A percentile compares a stretch with the other conserved stretches of the same genome.
These are phyloP conservation scores for Podospora australis DNA, from an alignment of 495 filamentous ascomycete genomes.

Conservation along the genomic window DNA sequence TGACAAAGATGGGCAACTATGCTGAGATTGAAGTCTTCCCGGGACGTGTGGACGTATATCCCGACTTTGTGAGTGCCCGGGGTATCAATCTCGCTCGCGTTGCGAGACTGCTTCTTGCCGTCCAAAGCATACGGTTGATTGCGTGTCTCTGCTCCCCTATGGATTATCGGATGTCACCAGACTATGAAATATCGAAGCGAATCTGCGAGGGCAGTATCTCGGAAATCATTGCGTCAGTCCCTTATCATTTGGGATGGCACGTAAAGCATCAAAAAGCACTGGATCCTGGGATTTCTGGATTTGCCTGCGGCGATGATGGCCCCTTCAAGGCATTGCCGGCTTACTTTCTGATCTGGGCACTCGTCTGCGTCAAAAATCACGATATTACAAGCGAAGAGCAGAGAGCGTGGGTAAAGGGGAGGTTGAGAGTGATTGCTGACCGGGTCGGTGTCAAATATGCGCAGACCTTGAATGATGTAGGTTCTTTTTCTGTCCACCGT, in stretches of 20 bases:
- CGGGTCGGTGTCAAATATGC: slow-evolving; percentile 41
- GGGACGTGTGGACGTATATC: slow-evolving; percentile 46
- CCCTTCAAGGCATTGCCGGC: slow-evolving; percentile 38
- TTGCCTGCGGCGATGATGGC: slow-evolving; percentile 34
- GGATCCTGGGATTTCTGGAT: slow-evolving; percentile 19
- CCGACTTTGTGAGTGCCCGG: slow-evolving; percentile 40
- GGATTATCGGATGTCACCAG: slow-evolving; percentile 46
- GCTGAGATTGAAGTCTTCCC: slow-evolving; percentile 40
- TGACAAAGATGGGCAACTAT: slow-evolving; percentile 28
- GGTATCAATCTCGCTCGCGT: slow-evolving; percentile 40
- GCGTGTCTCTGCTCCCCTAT: slow-evolving; percentile 42
- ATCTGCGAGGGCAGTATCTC: slow-evolving; percentile 37
- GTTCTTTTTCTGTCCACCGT: not conserved
- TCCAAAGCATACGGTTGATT: slow-evolving; percentile 37
- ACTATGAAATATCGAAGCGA: slow-evolving; percentile 37
- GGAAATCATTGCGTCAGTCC: slow-evolving; percentile 46
- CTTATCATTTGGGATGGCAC: slow-evolving; percentile 48
- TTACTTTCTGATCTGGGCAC: slow-evolving; percentile 31
- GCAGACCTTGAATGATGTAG: slow-evolving; percentile 32
- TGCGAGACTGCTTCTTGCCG: slow-evolving; percentile 37
- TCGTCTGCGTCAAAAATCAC: slow-evolving; percentile 33
- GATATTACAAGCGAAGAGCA: slow-evolving; percentile 43
- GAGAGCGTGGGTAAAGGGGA: slow-evolving; percentile 36
- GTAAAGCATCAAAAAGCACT: slow-evolving; percentile 18
- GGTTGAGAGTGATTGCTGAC: slow-evolving; percentile 36